Evolutionary conservation across 2,329 filamentous ascomycete genomes (phyloP).

Genomic region (Diaporthe aspalathi): DNA sequence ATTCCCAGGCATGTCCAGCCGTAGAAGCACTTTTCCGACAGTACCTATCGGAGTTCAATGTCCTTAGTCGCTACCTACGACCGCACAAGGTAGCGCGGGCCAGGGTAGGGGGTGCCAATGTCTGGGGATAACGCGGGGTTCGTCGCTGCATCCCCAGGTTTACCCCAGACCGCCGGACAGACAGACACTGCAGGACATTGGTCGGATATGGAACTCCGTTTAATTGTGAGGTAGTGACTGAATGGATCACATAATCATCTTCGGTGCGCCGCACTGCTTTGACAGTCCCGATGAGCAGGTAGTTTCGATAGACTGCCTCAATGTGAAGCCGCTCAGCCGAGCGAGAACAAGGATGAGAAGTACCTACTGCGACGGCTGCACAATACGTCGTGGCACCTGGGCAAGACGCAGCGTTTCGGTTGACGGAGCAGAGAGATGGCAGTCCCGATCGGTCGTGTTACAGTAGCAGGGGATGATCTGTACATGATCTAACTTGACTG

Average conservation of each 20-base stretch:
- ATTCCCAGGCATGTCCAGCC: not conserved
- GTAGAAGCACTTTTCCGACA: not conserved
- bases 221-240: not conserved
- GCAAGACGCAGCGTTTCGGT: too few species aligned
- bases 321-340: too few species aligned
- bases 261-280: too few species aligned
- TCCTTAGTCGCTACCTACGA: not conserved
- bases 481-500: too few species aligned
- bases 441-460: too few species aligned
- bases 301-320: too few species aligned
- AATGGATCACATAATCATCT: not conserved
- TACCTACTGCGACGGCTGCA: too few species aligned
- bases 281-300: not conserved
- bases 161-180: not conserved
- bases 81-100: not conserved
- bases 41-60: not conserved
- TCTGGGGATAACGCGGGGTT: not conserved
- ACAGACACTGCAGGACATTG: not conserved
- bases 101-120: not conserved
- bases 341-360: too few species aligned
- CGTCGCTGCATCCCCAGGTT: not conserved
- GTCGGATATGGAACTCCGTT: slow-evolving; percentile 1
- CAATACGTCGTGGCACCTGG: too few species aligned
- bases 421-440: too few species aligned
- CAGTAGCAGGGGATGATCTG: too few species aligned